Percentiles rank a stretch among this genome's conserved stretches.
Conservation (phyloP, 805 yeast genomes). For the Nakazawaea populi region DNA sequence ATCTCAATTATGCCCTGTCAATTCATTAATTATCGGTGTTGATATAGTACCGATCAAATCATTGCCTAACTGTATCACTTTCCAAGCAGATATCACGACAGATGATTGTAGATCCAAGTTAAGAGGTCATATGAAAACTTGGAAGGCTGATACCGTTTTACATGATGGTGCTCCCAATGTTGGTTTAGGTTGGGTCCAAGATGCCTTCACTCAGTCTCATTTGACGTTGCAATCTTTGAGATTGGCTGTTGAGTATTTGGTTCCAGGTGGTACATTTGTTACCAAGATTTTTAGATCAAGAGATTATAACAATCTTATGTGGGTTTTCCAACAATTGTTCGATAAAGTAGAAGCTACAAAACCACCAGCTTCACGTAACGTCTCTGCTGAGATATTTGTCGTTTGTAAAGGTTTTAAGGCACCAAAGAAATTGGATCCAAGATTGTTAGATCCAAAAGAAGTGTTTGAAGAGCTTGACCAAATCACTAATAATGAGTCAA, state of each 20-base stretch:
- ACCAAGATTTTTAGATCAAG: constrained; percentile 98
- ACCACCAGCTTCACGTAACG: constrained; percentile 98
- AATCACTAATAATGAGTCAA: constrained; percentile 78
- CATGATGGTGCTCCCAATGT: constrained; percentile 99
- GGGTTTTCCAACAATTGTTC: constrained; percentile 96
- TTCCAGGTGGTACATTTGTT: constrained; percentile 90
- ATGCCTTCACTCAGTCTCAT: constrained; percentile 97
- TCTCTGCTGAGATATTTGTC: constrained; percentile 97
- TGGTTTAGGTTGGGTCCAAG: constrained; percentile 99
- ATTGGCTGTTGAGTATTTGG: constrained; percentile 88
- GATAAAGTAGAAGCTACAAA: constrained; percentile 98
- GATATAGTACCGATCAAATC: constrained; percentile 97
- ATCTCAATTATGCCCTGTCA: constrained; percentile 83
- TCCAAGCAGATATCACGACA: constrained; percentile 95
- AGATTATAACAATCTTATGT: constrained; percentile 93
- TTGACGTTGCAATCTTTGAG: constrained; percentile 89
- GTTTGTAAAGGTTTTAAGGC: constrained; percentile 96
- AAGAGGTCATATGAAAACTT: constrained; percentile 94
- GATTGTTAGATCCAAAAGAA: constrained; percentile 83
- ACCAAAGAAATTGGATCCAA: constrained; percentile 91
- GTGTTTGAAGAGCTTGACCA: constrained; percentile 90
- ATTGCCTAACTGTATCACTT: constrained; percentile 90
- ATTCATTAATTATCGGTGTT: constrained; percentile 95
- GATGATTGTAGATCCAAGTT: constrained; percentile 94
- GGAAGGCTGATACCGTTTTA: constrained; percentile 97